These are phyloP conservation scores for Botryosphaeria agaves DNA, from an alignment of 2,329 filamentous ascomycete species.

Conservation along the genomic window DNA sequence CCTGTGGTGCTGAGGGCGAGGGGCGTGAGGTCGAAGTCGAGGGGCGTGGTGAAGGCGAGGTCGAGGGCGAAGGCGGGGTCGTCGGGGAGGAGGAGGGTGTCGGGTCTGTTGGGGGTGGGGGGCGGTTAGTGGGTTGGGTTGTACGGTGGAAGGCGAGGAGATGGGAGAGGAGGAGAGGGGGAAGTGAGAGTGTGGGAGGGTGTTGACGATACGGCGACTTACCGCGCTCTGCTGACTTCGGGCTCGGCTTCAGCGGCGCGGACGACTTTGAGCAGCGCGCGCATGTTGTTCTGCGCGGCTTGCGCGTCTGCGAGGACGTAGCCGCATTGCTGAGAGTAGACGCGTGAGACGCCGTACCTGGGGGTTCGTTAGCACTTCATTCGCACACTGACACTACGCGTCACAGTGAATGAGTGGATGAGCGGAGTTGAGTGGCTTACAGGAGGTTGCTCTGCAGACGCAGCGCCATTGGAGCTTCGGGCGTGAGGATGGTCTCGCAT, in stretches of 20 bases:
- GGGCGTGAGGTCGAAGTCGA: conserved; percentile 35
- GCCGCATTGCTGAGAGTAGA: conserved; percentile 72
- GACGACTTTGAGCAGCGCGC: conserved; percentile 43
- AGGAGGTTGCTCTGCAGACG: conserved; percentile 80
- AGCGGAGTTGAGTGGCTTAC: conserved; percentile 22
- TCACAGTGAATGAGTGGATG: not conserved
- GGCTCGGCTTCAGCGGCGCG: conserved; percentile 47
- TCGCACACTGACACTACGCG: not conserved
- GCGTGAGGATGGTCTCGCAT: conserved; percentile 73
- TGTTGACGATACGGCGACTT: conserved; percentile 11
- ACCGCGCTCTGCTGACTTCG: conserved; percentile 57
- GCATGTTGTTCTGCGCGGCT: conserved; percentile 56
- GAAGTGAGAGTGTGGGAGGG: not conserved
- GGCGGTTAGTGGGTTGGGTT: no score
- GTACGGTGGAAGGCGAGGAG: no score
- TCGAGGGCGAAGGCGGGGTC: conserved; percentile 67
- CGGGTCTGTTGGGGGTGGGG: no score
- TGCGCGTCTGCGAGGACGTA: conserved; percentile 75
- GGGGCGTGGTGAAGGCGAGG: conserved; percentile 39
- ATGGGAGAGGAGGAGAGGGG: conserved; percentile 2
- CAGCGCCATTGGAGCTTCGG: conserved; percentile 73
- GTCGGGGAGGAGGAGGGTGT: conserved; percentile 61
- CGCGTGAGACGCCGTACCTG: conserved; percentile 63
- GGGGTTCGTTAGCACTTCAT: not conserved
- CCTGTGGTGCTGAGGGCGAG: conserved; percentile 21